phyloP scores from a whole-genome alignment of 2,329 filamentous ascomycete species.

The Scedosporium dehoogii region DNA sequence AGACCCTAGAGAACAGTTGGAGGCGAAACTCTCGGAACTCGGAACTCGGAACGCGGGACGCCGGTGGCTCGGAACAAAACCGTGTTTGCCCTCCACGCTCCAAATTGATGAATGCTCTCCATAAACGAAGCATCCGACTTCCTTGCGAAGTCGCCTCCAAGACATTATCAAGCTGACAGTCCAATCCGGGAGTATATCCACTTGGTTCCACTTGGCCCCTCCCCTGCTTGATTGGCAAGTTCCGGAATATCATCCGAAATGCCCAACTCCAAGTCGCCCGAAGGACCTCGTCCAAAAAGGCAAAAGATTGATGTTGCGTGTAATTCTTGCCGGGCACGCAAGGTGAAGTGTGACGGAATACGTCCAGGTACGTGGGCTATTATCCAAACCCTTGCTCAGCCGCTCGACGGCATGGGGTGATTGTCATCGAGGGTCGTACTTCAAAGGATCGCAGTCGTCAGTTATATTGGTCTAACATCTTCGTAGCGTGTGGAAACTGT shows the following conservation, averaged over 20 bases:
- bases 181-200: too few species aligned
- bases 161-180: too few species aligned
- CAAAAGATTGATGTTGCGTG: slow-evolving; percentile 34
- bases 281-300: slow-evolving; percentile 20
- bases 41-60: background rate
- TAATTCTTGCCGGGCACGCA: slow-evolving; percentile 28
- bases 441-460: background rate
- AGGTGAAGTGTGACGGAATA: slow-evolving; percentile 31
- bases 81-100: background rate
- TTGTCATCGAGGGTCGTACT: too few species aligned
- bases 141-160: too few species aligned
- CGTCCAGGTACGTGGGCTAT: slow-evolving; percentile 21
- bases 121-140: too few species aligned
- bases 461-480: background rate
- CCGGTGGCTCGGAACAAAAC: background rate
- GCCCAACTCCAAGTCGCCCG: background rate
- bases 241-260: background rate
- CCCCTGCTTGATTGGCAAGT: background rate
- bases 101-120: too few species aligned
- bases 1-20: too few species aligned
- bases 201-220: background rate
- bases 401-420: background rate
- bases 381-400: background rate
- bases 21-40: background rate
- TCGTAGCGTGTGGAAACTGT: slow-evolving; percentile 21